These are phyloP conservation scores for Alternaria sp. DNA, from an alignment of 2,329 filamentous ascomycete species.

Conservation along the genomic window DNA sequence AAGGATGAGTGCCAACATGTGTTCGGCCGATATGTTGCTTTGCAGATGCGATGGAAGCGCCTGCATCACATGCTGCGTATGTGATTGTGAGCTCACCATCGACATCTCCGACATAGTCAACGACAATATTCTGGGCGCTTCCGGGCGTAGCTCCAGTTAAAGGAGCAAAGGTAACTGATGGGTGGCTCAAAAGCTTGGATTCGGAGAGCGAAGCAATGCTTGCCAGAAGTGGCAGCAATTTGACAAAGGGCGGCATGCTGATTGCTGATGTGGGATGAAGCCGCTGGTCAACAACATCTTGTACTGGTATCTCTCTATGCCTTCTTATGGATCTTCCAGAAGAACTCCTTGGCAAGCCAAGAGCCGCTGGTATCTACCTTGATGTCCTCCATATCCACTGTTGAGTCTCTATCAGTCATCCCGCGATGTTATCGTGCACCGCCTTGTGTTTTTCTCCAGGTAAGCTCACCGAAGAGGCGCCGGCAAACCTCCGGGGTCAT, in stretches of 20 bases:
- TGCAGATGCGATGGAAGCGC: slow-evolving; percentile 4
- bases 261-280: neutral
- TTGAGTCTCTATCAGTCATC: neutral
- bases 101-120: slow-evolving; percentile 25
- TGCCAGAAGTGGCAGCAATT: neutral
- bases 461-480: neutral
- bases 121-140: slow-evolving; percentile 27
- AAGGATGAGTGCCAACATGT: slow-evolving; percentile 31
- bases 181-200: neutral
- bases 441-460: neutral
- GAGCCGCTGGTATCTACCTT: slow-evolving; percentile 1
- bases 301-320: neutral
- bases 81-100: slow-evolving; percentile 34
- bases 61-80: slow-evolving; percentile 30
- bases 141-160: neutral
- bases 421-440: neutral
- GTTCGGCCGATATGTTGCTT: slow-evolving; percentile 29
- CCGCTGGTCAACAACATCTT: neutral
- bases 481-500: neutral
- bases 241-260: neutral
- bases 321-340: neutral
- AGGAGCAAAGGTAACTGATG: neutral
- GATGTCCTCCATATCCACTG: slow-evolving; percentile 4
- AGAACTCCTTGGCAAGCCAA: neutral
- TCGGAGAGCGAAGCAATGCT: neutral